Base-by-base conservation (phyloP, 2,329 filamentous ascomycete genomes). In the Coleophoma crateriformis region DNA sequence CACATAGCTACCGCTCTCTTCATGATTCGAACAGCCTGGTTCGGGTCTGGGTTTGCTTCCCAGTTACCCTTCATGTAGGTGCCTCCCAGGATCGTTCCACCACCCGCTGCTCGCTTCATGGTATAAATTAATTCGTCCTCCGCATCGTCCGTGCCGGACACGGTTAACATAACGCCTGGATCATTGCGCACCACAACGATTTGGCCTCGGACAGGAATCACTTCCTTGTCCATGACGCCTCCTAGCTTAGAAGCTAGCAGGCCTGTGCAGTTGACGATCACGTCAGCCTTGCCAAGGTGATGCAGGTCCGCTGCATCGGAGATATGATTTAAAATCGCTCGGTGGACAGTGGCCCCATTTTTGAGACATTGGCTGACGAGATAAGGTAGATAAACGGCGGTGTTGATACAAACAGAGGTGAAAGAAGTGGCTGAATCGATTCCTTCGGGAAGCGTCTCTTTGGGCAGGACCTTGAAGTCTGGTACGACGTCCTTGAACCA, bases 371-470 rank as follows among this genome's bases (percentile, higher is more conserved):
- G 85, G 0, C 88, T 87, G 0, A 88, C 73, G 0, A 97, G 82
- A 82, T 88, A 96, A 4, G 88, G 82, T 2, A 96, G 81, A 69
- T 96, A 97, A 50, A 96, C 70, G 39, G 87, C 82, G 0, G 88
- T 88, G 70, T 97, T 96, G 66, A 96, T 92, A 70, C 91, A 96
- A 38, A 96, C 84, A 1, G 88, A 92, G 7, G 81, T 89, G 67
- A 94, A 96, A 49, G 78, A 74, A 46, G 81, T 87, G 20, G 83
- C 90, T 11, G 85, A 86, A 52, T 90, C 84, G 47, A 85, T 79
- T 15, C 79, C 87, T 0, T 71, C 59, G 0, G 81, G 79, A 1
- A 95, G 71, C 57, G 86, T 75, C 10, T 71, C 67, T 33, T 75
- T 66, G 4, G 76, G 63, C 3, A 92, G 67, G 50, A 82, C 71